phyloP scores from a whole-genome alignment of 257 asterid species.

The Nyctanthes arbortristis region DNA sequence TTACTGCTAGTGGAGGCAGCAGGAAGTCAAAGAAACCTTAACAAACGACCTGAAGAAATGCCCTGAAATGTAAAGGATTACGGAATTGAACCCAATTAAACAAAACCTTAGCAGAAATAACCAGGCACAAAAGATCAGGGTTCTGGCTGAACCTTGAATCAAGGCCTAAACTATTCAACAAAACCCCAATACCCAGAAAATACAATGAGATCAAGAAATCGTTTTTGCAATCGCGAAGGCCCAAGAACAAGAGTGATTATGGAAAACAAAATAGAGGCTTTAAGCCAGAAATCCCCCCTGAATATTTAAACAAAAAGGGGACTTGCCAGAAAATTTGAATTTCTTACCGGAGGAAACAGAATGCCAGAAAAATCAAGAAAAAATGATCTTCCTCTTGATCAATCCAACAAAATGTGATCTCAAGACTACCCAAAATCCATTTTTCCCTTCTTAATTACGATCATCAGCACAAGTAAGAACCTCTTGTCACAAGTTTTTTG shows the following conservation, averaged over 20 bases:
- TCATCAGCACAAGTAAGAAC: conserved; percentile 17
- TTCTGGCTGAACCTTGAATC: not conserved
- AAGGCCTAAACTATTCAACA: conserved; percentile 5
- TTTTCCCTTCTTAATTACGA: not conserved
- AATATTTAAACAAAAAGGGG: not conserved
- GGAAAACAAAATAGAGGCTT: not conserved
- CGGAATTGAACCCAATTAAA: not conserved
- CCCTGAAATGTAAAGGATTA: not conserved
- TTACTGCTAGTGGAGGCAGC: not conserved
- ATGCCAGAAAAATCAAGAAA: conserved; percentile 15
- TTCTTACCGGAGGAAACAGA: conserved; percentile 34
- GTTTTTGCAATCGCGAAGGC: conserved; percentile 5
- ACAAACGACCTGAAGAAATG: conserved; percentile 1
- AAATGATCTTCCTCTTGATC: conserved; percentile 21
- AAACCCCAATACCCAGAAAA: conserved; percentile 4
- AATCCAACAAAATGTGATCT: conserved; percentile 24
- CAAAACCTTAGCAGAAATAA: conserved; percentile 10
- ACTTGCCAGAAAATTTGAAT: not conserved
- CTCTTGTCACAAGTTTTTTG: not conserved
- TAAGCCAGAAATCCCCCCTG: conserved; percentile 11
- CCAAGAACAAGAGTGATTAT: no score
- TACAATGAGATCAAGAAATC: conserved; percentile 6
- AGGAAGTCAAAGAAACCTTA: conserved; percentile 6
- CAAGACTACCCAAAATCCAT: conserved; percentile 29
- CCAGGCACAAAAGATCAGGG: conserved; percentile 1